These are phyloP conservation scores for Tetradesmus obliquus DNA, from an alignment of 139 green algal genomes.

Conservation along the genomic window DNA sequence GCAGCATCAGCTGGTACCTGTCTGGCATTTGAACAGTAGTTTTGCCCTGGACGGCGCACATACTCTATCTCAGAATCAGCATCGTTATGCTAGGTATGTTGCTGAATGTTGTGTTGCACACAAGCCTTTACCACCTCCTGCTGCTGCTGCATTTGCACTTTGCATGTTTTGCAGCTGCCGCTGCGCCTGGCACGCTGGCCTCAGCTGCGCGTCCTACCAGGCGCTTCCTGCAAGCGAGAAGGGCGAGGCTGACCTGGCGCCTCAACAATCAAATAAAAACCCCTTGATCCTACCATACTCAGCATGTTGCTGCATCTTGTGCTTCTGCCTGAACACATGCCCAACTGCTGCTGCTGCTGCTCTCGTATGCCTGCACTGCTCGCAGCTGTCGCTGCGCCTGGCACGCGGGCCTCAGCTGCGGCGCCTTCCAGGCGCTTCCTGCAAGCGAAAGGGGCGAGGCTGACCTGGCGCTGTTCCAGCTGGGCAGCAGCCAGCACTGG, in stretches of 20 bases:
- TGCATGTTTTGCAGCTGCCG: background rate
- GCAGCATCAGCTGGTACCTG: too few relatives aligned
- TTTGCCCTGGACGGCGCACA: too few relatives aligned
- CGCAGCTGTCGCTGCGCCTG: constrained; percentile 7
- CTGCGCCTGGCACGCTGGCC: constrained; percentile 16
- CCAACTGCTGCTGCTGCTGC: background rate
- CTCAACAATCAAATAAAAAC: too few relatives aligned
- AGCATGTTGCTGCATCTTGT: too few relatives aligned
- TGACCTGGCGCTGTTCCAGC: constrained; percentile 29
- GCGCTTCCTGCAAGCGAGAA: constrained; percentile 20
- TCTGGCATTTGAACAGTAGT: too few relatives aligned
- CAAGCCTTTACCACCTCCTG: background rate
- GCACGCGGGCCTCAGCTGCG: constrained; percentile 35
- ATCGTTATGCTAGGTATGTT: too few relatives aligned
- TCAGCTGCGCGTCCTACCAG: constrained; percentile 38
- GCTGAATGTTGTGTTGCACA: too few relatives aligned
- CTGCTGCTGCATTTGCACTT: background rate
- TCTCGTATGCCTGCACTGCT: background rate
- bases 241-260: background rate
- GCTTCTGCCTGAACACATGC: too few relatives aligned
- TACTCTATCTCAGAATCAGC: too few relatives aligned
- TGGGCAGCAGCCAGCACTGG: constrained; percentile 27
- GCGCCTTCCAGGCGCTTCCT: constrained; percentile 33
- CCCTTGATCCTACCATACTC: too few relatives aligned
- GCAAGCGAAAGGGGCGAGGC: background rate